phyloP scores from a whole-genome alignment of 805 yeast species.

The Metschnikowia matae region DNA sequence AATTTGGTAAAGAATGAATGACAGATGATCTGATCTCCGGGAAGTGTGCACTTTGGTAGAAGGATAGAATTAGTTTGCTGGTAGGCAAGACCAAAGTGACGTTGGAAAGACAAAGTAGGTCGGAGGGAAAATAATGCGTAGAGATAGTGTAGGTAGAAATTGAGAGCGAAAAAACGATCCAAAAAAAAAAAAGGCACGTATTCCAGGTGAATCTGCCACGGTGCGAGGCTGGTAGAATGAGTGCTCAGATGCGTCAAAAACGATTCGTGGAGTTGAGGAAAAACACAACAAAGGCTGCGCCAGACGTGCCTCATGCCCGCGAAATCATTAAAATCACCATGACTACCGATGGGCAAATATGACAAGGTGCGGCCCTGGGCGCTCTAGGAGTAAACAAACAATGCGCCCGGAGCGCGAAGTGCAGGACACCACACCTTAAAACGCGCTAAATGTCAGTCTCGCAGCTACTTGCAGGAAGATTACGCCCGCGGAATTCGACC shows the following conservation, averaged over 20 bases:
- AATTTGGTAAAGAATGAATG: constrained; percentile 1
- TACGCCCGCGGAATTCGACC: neutral
- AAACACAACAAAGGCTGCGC: constrained; percentile 1
- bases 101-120: constrained; percentile 1
- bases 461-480: neutral
- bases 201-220: constrained; percentile 1
- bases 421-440: constrained; percentile 1
- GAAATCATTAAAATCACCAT: neutral
- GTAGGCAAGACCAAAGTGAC: neutral
- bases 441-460: neutral
- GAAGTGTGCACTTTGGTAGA: neutral
- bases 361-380: constrained; percentile 1
- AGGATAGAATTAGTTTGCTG: neutral
- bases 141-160: neutral
- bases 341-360: neutral
- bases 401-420: constrained; percentile 1
- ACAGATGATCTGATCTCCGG: neutral
- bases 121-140: neutral
- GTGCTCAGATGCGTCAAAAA: constrained; percentile 1
- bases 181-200: constrained; percentile 5
- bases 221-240: constrained; percentile 1
- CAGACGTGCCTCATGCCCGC: constrained; percentile 1
- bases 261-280: neutral
- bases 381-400: constrained; percentile 4
- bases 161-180: constrained; percentile 2